Evolutionary conservation across 148 eudicot species (phyloP), one percentile per base, ranked within the genome.

Genomic region (Heliamphora exappendiculata): DNA sequence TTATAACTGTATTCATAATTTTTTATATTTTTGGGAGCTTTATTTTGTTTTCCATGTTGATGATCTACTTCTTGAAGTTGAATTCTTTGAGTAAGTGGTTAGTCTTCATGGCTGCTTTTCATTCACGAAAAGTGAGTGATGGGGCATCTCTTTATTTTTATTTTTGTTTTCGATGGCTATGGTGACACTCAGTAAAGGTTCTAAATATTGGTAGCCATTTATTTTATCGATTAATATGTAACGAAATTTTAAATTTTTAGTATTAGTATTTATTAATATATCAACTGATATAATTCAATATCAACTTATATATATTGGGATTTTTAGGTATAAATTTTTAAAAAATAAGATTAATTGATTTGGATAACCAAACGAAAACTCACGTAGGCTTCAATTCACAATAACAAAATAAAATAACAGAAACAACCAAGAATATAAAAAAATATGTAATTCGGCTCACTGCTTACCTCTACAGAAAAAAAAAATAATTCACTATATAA

Each of bases 41-140:
- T 31, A 39, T 0, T 0, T 42, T 29, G 16, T 28, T 62, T 16
- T 24, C 24, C 34, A 73, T 20, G 75, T 79, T 78, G 82, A 70
- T 84, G 33, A 62, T 62, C 64, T 78, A 66, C 76, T 69, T 64
- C 74, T 33, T 45, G 72, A 71, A 76, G 63, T 78, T 69, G 78
- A 68, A 67, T 77, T 59, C 83, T 81, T 84, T 84, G 87, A 84
- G 87, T 84, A 73, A 81, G 84, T 81, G 81, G 85, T 75, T 80
- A 81, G 85, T 75, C 70, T 79, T 78, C 75, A 75, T 75, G 88
- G 82, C 85, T 85, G 88, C 86, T 86, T 75, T 77, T 39, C 82
- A 77, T 83, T 83, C 88, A 87, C 84, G 85, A 85, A 85, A 87
- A 82, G 87, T 78, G 82, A 78, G 82, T 76, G 84, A 22, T 75